phyloP scores from a whole-genome alignment of 371 early-diverging fungal species.

The Parasitella parasitica region DNA sequence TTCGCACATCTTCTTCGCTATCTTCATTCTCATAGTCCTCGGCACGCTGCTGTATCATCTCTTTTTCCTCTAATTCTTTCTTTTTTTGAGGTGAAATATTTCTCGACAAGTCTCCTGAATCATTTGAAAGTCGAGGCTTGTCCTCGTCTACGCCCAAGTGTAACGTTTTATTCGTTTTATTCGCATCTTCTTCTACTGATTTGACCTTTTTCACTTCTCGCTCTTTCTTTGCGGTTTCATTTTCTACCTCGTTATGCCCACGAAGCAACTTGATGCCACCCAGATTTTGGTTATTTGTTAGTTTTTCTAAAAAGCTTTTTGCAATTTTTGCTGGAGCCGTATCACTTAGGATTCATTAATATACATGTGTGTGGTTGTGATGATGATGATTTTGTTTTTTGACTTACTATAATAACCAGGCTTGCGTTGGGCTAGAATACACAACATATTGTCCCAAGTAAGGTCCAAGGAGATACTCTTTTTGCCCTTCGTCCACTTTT shows the following conservation, averaged over 20 bases:
- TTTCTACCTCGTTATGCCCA: conserved; percentile 73
- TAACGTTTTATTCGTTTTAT: neutral
- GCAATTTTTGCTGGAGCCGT: conserved; percentile 62
- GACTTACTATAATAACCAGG: conserved; percentile 64
- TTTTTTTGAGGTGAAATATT: neutral
- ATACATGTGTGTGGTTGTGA: neutral
- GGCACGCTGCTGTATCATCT: conserved; percentile 37
- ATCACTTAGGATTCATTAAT: conserved; percentile 19
- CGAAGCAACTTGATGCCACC: conserved; percentile 74
- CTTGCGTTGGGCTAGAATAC: conserved; percentile 62
- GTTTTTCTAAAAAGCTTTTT: conserved; percentile 65
- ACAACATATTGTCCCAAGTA: conserved; percentile 75
- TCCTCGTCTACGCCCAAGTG: neutral
- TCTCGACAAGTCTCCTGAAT: conserved; percentile 1
- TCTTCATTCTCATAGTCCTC: conserved; percentile 65
- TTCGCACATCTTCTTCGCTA: conserved; percentile 60
- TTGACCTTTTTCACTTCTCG: conserved; percentile 5
- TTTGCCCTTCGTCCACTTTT: conserved; percentile 51
- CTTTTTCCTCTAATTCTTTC: conserved; percentile 16
- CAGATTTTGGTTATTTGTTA: conserved; percentile 60
- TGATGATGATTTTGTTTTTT: neutral
- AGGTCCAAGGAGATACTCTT: conserved; percentile 71
- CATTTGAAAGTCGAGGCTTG: neutral
- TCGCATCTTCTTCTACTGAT: neutral
- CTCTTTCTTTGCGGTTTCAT: conserved; percentile 16